Evolutionary conservation across 1,284 basidiomycete genomes (phyloP), one percentile per base, ranked within the genome.

Genomic region (Ceratobasidium papillatum): DNA sequence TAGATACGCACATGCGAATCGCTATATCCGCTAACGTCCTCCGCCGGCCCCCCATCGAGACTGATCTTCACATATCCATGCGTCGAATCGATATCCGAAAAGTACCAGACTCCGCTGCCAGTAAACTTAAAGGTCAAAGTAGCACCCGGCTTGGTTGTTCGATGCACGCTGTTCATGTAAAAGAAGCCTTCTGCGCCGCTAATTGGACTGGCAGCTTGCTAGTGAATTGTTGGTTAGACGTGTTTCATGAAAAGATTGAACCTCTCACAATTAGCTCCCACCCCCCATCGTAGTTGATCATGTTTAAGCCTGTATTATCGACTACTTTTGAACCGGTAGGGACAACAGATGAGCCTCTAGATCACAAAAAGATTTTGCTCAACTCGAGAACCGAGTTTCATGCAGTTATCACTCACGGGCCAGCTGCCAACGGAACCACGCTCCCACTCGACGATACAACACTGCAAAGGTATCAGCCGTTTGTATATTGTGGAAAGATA

Each of bases 41-140:
- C 43, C 36, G 34, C 38, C 17, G 36, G 19, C 9, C 14, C 66
- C 2, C 66, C 66, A 47, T 71, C 66, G 5, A 71, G 22, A 34
- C 66, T 71, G 47, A 71, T 47, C 11, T n/a, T n/a, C 3, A 47
- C 34, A 36, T 9, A 11, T 30, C 52, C 54, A 47, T 71, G 32
- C 11, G 32, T 43, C 11, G 9, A 12, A 41, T 34, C 12, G 25
- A 27, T 27, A 59, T 71, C 66, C 38, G 66, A 71, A 47, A 71
- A 71, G 54, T 71, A 71, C 34, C 38, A 71, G 25, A 71, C 54
- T 19, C 54, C 66, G 2, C 54, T 71, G 9, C 66, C 66, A 32
- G 36, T 58, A 25, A 71, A 71, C 7, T 19, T 59, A 36, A 71
- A 71, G 7, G 52, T 58, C 2, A 34, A 14, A 19, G 11, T 47